Conservation (phyloP, 768 basidiomycete genomes). For the Trametes cubensis region DNA sequence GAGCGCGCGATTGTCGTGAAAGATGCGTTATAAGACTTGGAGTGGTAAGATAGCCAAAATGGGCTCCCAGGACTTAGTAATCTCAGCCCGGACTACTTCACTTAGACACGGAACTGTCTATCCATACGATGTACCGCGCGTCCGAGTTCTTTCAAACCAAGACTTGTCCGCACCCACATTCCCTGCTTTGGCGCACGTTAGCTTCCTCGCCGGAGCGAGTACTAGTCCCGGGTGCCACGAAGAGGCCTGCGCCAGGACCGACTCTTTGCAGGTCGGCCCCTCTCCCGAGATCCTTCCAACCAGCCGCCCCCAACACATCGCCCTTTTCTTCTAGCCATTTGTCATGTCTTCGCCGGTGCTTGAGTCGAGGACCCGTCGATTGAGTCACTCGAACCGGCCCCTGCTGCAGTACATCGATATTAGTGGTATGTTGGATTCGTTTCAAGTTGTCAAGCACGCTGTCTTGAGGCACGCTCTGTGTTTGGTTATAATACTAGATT, state of each 20-base stretch:
- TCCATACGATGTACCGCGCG: too few species aligned
- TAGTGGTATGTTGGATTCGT: too few species aligned
- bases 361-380: slow-evolving; percentile 5
- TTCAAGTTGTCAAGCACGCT: not conserved
- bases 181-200: slow-evolving; percentile 12
- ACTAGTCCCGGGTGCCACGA: slow-evolving; percentile 20
- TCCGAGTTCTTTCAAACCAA: too few species aligned
- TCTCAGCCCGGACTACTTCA: too few species aligned
- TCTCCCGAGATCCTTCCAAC: slow-evolving; percentile 11
- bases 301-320: slow-evolving; percentile 9
- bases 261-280: slow-evolving; percentile 2
- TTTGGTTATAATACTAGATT: not conserved
- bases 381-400: slow-evolving; percentile 4
- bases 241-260: slow-evolving; percentile 20
- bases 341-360: slow-evolving; percentile 1
- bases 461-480: not conserved
- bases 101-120: too few species aligned
- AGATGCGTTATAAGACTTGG: too few species aligned
- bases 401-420: not conserved
- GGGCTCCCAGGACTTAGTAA: too few species aligned
- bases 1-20: too few species aligned
- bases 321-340: slow-evolving; percentile 11
- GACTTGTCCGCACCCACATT: too few species aligned
- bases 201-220: slow-evolving; percentile 10
- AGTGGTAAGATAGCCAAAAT: too few species aligned